These are phyloP conservation scores for Phytopythium montanum DNA, from an alignment of 352 stramenopile species.

Conservation along the genomic window DNA sequence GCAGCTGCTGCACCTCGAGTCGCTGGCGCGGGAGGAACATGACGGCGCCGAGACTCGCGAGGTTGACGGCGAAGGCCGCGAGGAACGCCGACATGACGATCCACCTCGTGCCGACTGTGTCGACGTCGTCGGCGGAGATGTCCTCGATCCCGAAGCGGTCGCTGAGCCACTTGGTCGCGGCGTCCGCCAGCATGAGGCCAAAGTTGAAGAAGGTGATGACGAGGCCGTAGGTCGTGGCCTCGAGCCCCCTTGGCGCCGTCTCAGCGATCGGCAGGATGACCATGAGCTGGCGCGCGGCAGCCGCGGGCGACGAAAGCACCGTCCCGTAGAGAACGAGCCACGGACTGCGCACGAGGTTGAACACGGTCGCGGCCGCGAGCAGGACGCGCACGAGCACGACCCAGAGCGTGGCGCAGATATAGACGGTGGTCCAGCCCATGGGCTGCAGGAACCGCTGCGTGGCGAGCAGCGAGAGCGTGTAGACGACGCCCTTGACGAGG, in stretches of 20 bases:
- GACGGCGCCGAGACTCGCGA: slow-evolving; percentile 36
- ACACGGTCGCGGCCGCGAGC: slow-evolving; percentile 41
- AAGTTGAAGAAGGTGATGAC: slow-evolving; percentile 65
- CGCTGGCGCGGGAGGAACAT: slow-evolving; percentile 51
- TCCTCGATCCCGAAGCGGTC: slow-evolving; percentile 38
- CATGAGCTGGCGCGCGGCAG: slow-evolving; percentile 46
- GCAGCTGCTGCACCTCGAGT: slow-evolving; percentile 59
- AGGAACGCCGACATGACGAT: slow-evolving; percentile 48
- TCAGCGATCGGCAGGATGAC: slow-evolving; percentile 54
- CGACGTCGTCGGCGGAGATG: slow-evolving; percentile 19
- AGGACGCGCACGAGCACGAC: slow-evolving; percentile 52
- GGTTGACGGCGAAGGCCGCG: slow-evolving; percentile 43
- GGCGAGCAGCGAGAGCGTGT: slow-evolving; percentile 48
- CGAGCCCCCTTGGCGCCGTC: slow-evolving; percentile 46
- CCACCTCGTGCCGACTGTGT: slow-evolving; percentile 28
- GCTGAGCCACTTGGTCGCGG: slow-evolving; percentile 37
- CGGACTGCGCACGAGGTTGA: slow-evolving; percentile 39
- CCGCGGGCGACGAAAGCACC: slow-evolving; percentile 31
- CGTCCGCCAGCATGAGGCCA: slow-evolving; percentile 39
- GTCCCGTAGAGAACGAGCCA: slow-evolving; percentile 60
- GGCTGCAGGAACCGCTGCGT: slow-evolving; percentile 57
- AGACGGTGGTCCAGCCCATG: slow-evolving; percentile 43
- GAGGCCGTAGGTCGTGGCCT: slow-evolving; percentile 58
- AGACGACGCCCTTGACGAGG: slow-evolving; percentile 51
- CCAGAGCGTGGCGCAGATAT: slow-evolving; percentile 50